Evolutionary conservation across 139 green algal species (phyloP).

Genomic region (Coccomyxa sp.): DNA sequence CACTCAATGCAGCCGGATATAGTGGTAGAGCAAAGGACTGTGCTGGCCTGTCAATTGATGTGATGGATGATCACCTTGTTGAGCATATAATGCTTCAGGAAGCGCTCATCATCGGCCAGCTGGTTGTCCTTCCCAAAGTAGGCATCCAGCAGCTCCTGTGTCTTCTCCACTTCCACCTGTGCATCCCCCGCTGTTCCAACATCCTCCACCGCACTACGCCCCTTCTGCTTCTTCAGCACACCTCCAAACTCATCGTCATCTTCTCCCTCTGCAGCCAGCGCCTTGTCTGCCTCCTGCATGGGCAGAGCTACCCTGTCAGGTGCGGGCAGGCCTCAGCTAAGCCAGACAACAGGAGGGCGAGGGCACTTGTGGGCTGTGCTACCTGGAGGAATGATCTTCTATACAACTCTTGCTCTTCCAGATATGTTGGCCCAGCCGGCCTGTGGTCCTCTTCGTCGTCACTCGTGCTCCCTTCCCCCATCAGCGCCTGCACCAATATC

Average conservation of each 20-base stretch:
- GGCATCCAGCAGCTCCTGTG: slow-evolving; percentile 37
- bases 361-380: background rate
- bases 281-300: background rate
- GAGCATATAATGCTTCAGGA: slow-evolving; percentile 83
- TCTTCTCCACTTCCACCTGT: background rate
- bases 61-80: slow-evolving; percentile 37
- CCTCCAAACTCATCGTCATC: slow-evolving; percentile 7
- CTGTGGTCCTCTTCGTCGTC: slow-evolving; percentile 25
- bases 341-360: background rate
- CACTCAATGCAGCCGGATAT: background rate
- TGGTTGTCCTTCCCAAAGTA: slow-evolving; percentile 73
- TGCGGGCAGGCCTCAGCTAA: no score
- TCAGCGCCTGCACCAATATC: slow-evolving; percentile 48
- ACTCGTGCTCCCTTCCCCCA: slow-evolving; percentile 23
- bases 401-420: slow-evolving; percentile 68
- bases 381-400: slow-evolving; percentile 60
- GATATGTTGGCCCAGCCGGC: slow-evolving; percentile 48
- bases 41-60: background rate
- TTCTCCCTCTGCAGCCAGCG: slow-evolving; percentile 11
- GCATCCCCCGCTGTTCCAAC: background rate
- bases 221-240: slow-evolving; percentile 1
- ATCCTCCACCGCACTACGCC: slow-evolving; percentile 19
- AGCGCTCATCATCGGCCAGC: slow-evolving; percentile 60
- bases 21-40: background rate
- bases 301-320: background rate